phyloP scores from a whole-genome alignment of 345 rosid species.

The Citrus hindsii region DNA sequence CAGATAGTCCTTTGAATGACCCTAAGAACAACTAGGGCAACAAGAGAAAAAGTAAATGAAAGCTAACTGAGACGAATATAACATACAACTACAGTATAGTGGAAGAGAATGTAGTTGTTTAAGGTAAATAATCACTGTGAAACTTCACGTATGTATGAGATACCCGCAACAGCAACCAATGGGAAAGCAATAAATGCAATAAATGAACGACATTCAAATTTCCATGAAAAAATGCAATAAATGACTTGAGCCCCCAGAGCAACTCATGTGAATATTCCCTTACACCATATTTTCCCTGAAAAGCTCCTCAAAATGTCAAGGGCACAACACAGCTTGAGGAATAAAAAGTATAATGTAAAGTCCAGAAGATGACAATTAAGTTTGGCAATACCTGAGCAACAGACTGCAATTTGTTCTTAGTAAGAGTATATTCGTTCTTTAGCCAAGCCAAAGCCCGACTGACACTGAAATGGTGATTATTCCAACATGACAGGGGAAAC shows the following conservation, averaged over 20 bases:
- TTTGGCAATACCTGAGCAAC: constrained; percentile 30
- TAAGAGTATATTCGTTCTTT: constrained; percentile 29
- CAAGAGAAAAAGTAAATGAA: background rate
- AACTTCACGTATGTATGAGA: background rate
- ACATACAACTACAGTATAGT: background rate
- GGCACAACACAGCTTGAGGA: background rate
- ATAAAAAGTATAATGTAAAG: background rate
- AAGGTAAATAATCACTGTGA: background rate
- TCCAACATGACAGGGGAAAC: background rate
- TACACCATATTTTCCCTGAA: background rate
- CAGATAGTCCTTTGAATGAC: background rate
- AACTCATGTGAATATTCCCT: background rate
- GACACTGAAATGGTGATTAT: constrained; percentile 22
- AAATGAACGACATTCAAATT: background rate
- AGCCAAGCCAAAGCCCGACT: constrained; percentile 29
- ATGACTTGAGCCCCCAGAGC: background rate
- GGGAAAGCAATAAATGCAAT: background rate
- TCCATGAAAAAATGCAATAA: background rate
- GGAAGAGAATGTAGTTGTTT: background rate
- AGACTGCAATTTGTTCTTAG: constrained; percentile 30
- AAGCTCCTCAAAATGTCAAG: background rate
- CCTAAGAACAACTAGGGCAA: background rate
- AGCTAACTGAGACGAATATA: background rate
- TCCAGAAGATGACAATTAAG: background rate
- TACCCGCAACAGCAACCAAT: background rate